phyloP scores from a whole-genome alignment of 2,329 filamentous ascomycete species.

The Seiridium unicorne region DNA sequence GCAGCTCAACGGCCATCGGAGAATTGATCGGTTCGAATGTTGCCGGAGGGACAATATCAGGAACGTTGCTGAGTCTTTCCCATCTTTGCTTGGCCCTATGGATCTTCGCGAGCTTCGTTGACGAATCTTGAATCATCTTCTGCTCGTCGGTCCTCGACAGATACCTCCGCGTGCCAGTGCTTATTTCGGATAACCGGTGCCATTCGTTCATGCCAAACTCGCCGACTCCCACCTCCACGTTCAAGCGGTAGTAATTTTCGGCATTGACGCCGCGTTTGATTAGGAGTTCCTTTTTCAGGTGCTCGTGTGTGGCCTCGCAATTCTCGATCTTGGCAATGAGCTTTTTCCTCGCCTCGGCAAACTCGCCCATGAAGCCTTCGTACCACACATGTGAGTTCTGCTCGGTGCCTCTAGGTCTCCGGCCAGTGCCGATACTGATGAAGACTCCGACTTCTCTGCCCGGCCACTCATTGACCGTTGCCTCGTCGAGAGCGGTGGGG shows the following conservation, averaged over 20 bases:
- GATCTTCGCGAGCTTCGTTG: conserved; percentile 81
- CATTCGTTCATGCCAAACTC: conserved; percentile 99
- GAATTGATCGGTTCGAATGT: conserved; percentile 37
- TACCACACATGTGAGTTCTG: conserved; percentile 82
- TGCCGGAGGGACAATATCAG: conserved; percentile 37
- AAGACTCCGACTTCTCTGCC: conserved; percentile 91
- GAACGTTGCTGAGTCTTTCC: conserved; percentile 46
- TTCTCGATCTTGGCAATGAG: conserved; percentile 92
- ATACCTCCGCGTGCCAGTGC: conserved; percentile 85
- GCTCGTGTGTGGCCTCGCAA: conserved; percentile 86
- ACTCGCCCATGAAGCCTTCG: conserved; percentile 89
- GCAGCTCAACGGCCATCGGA: conserved; percentile 57
- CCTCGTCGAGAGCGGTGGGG: conserved; percentile 83
- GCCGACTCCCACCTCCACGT: conserved; percentile 92
- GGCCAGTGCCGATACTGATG: conserved; percentile 91
- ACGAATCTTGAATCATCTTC: conserved; percentile 71
- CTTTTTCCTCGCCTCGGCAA: conserved; percentile 81
- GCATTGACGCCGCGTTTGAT: conserved; percentile 74
- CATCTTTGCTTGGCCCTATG: conserved; percentile 71
- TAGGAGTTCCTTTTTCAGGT: conserved; percentile 79
- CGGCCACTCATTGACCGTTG: conserved; percentile 90
- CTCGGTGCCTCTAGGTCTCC: conserved; percentile 64
- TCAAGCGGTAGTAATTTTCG: conserved; percentile 94
- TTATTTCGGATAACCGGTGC: conserved; percentile 91
- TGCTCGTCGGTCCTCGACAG: conserved; percentile 73